These are phyloP conservation scores for Plenodomus lindquistii DNA, from an alignment of 2,329 filamentous ascomycete species.

Conservation along the genomic window DNA sequence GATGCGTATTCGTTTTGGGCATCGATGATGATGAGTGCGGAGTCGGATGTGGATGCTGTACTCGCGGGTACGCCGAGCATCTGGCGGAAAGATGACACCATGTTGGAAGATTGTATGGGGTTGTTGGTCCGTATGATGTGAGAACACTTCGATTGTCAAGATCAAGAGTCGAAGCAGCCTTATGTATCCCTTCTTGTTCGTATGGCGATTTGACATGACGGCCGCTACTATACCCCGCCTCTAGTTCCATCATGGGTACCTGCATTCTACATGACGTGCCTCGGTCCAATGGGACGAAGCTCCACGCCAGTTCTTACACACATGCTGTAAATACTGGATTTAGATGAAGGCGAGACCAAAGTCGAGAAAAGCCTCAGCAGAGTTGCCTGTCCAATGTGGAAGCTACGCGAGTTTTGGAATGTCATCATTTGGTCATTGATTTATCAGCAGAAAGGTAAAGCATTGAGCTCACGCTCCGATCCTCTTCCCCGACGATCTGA, in stretches of 20 bases:
- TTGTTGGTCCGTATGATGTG: background rate
- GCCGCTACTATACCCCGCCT: background rate
- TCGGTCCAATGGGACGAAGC: background rate
- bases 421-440: background rate
- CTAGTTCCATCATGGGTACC: background rate
- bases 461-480: too few species aligned
- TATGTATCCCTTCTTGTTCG: background rate
- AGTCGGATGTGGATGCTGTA: constrained; percentile 61
- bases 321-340: background rate
- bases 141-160: background rate
- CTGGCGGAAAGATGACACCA: constrained; percentile 49
- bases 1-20: constrained; percentile 71
- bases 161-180: background rate
- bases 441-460: too few species aligned
- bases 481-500: too few species aligned
- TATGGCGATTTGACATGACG: background rate
- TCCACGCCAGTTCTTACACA: background rate
- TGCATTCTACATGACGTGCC: background rate
- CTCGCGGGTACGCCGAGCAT: constrained; percentile 60
- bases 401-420: background rate
- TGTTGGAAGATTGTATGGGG: constrained; percentile 1
- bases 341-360: background rate
- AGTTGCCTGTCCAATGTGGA: background rate
- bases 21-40: constrained; percentile 68
- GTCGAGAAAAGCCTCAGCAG: background rate